Evolutionary conservation across 352 stramenopile species (phyloP), one percentile per base, ranked within the genome.

Genomic region (Phytophthora chlamydospora): DNA sequence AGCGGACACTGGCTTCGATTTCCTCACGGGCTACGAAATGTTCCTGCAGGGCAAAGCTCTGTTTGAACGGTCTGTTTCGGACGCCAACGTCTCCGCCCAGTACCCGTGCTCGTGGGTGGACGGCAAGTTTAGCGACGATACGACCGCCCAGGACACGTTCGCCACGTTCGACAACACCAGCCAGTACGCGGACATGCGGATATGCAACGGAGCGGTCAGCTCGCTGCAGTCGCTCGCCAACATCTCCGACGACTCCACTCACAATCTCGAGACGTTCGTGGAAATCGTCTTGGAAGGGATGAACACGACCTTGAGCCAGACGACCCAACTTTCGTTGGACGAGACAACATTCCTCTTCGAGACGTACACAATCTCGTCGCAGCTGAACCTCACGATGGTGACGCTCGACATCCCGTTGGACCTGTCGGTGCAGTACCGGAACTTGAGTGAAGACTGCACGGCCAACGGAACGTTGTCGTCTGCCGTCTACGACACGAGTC

Each of bases 11-110:
- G 66, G 59, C 0, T 60, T 80, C 6, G 52, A 68, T 6, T 71
- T 63, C 38, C n/a, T 54, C 9, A 73, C 56, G 21, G 45, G 40
- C 6, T 83, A 75, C 49, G 75, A 83, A 12, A 58, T 83, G 38
- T 62, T 80, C 10, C 51, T 83, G 2, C 75, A 83, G 34, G 71
- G 68, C 33, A 77, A 80, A 39, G 42, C 71, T 13, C 36, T 80
- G n/a, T 66, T 80, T 11, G 75, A 83, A 16, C 47, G 71, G 3
- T 68, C 60, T 0, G 41, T 79, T 0, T 78, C 75, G 0, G 75
- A 83, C 43, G 64, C 71, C 2, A 67, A 80, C 35, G 63, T 68
- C 2, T 65, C 59, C 1, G 47, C 56, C 4, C 11, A 53, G 12
- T 83, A 83, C 11, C 67, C 67, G 29, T 83, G 74, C 46, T 54